Conservation (phyloP, 495 filamentous ascomycete genomes). For the Neurospora sp. region DNA sequence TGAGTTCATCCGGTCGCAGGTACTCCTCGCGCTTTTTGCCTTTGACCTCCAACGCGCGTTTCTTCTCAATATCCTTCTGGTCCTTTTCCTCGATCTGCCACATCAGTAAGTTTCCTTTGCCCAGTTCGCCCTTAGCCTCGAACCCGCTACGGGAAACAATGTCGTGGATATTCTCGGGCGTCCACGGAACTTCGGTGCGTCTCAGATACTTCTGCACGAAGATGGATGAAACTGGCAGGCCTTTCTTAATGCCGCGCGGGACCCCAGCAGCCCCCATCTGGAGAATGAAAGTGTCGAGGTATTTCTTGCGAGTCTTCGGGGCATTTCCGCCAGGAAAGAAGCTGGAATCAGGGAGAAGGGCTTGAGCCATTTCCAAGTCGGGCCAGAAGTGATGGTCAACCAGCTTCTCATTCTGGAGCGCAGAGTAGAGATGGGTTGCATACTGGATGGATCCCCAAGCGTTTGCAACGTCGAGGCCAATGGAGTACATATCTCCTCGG, state of each 20-base stretch:
- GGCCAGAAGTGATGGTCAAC: constrained; percentile 14
- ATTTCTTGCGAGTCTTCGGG: constrained; percentile 18
- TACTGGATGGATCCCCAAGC: constrained; percentile 29
- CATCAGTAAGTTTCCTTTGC: neutral
- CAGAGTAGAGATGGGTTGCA: constrained; percentile 29
- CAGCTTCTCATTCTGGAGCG: constrained; percentile 18
- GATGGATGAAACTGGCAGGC: constrained; percentile 19
- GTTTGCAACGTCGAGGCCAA: constrained; percentile 21
- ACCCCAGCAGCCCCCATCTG: constrained; percentile 25
- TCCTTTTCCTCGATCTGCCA: neutral
- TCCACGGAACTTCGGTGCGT: constrained; percentile 18
- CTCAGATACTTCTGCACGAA: constrained; percentile 21
- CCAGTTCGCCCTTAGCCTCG: neutral
- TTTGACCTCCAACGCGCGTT: neutral
- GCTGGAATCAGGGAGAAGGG: constrained; percentile 12
- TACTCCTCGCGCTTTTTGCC: neutral
- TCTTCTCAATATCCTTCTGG: neutral
- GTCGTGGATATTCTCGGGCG: constrained; percentile 13
- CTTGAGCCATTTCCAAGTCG: constrained; percentile 25
- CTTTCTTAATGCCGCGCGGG: constrained; percentile 17
- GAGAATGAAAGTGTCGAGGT: constrained; percentile 26
- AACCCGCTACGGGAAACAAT: constrained; percentile 19
- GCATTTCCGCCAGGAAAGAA: constrained; percentile 22
- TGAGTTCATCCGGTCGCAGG: constrained; percentile 8
- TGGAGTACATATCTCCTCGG: constrained; percentile 14